Conservation (phyloP, 768 basidiomycete genomes). For the Cantharellus anzutake region DNA sequence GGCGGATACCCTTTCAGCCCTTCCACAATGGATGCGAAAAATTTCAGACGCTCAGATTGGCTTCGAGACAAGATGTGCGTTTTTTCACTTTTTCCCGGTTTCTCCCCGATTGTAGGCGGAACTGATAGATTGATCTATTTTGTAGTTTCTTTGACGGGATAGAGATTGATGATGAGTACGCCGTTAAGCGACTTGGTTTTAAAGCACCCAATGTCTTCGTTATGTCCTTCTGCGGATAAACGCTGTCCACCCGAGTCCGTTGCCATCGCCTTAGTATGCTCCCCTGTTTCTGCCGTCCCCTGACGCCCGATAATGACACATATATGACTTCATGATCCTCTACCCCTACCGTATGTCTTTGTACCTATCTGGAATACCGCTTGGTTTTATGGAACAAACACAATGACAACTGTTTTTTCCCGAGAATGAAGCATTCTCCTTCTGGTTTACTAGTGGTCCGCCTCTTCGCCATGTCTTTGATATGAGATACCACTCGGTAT, state of each 20-base stretch:
- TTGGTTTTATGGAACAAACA: too few species aligned
- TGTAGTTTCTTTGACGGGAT: conserved; percentile 43
- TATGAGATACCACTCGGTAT: too few species aligned
- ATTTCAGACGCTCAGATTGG: conserved; percentile 36
- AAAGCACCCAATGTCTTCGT: conserved; percentile 64
- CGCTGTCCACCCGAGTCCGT: not conserved
- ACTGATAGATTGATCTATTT: not conserved
- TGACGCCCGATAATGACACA: too few species aligned
- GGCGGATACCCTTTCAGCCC: conserved; percentile 1
- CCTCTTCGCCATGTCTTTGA: too few species aligned
- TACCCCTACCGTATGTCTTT: too few species aligned
- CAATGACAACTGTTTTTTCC: too few species aligned
- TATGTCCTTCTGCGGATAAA: conserved; percentile 20
- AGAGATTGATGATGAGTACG: conserved; percentile 39
- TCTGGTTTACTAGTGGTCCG: too few species aligned
- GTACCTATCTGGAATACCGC: too few species aligned
- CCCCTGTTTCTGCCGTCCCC: too few species aligned
- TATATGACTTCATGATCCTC: too few species aligned
- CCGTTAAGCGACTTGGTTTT: conserved; percentile 43
- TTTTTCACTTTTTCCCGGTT: not conserved
- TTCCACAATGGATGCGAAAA: conserved; percentile 1
- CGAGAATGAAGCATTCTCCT: too few species aligned
- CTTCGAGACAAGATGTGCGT: conserved; percentile 37
- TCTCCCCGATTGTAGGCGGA: not conserved
- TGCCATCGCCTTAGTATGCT: too few species aligned